Evolutionary conservation across 2,329 filamentous ascomycete species (phyloP).

Genomic region (Sporothrix sp.): DNA sequence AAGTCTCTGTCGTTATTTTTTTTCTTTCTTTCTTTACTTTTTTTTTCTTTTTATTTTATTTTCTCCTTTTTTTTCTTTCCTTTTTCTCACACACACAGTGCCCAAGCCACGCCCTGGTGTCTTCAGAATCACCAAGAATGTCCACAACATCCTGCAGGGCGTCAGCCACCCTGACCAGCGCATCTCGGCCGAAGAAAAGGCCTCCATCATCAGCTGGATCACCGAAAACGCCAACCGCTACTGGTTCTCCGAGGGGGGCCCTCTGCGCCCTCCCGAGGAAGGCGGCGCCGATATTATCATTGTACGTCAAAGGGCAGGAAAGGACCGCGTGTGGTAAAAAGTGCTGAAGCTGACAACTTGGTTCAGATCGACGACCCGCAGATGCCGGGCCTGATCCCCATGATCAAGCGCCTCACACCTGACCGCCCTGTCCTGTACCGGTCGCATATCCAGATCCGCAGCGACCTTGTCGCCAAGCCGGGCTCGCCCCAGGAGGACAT

Average conservation of each 20-base stretch:
- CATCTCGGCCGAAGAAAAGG: conserved; percentile 53
- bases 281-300: conserved; percentile 70
- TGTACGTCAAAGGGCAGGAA: conserved; percentile 33
- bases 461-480: conserved; percentile 55
- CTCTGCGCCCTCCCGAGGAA: conserved; percentile 51
- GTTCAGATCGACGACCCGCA: conserved; percentile 66
- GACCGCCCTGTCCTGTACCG: conserved; percentile 70
- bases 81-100: no score
- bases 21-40: not conserved
- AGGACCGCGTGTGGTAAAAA: no score
- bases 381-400: conserved; percentile 68
- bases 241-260: conserved; percentile 61
- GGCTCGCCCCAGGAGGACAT: conserved; percentile 61
- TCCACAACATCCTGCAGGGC: conserved; percentile 81
- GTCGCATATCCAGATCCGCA: conserved; percentile 74
- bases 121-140: conserved; percentile 76
- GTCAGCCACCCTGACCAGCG: conserved; percentile 56
- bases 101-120: conserved; percentile 71
- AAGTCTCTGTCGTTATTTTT: conserved; percentile 20
- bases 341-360: not conserved
- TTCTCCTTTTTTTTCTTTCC: no score
- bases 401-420: conserved; percentile 62
- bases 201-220: conserved; percentile 61
- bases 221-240: conserved; percentile 62
- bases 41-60: not conserved